Evolutionary conservation across 1,139 yeast species (phyloP).

Genomic region (Diutina rugosa): DNA sequence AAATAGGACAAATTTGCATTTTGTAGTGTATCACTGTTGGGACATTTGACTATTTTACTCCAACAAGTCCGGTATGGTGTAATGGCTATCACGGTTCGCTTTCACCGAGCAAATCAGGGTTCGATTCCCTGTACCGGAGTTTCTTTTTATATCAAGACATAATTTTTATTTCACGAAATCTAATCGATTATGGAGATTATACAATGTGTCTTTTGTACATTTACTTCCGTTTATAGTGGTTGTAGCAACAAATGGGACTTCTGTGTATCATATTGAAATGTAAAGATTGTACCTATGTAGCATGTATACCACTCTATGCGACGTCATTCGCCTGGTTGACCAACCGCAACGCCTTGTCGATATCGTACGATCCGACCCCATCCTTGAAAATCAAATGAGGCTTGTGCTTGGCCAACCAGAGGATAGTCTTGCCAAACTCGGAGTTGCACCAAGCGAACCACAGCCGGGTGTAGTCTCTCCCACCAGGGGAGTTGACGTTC

Average conservation of each 20-base stretch:
- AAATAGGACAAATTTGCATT: too few species aligned
- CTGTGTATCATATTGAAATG: too few species aligned
- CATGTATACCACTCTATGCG: not conserved
- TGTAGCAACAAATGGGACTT: too few species aligned
- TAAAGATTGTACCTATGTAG: too few species aligned
- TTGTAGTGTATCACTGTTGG: not conserved
- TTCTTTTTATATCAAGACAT: conserved; percentile 3
- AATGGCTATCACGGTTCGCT: conserved; percentile 18
- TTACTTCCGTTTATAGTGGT: too few species aligned
- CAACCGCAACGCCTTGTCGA: not conserved
- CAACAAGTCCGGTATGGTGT: conserved; percentile 15
- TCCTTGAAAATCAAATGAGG: conserved; percentile 58
- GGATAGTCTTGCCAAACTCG: conserved; percentile 75
- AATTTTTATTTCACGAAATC: too few species aligned
- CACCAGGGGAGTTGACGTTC: conserved; percentile 43
- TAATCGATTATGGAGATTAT: too few species aligned
- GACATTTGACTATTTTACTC: not conserved
- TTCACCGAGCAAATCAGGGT: conserved; percentile 29
- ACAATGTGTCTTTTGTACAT: too few species aligned
- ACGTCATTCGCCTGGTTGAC: not conserved
- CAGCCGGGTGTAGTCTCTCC: conserved; percentile 45
- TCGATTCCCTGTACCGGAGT: conserved; percentile 39
- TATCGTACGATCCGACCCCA: conserved; percentile 5
- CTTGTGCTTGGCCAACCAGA: conserved; percentile 60
- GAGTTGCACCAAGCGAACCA: conserved; percentile 97